A percentile compares a stretch with the other conserved stretches of the same genome.
Evolutionary conservation across 305 asterid species (phyloP).

Genomic region (Rubia balearica): DNA sequence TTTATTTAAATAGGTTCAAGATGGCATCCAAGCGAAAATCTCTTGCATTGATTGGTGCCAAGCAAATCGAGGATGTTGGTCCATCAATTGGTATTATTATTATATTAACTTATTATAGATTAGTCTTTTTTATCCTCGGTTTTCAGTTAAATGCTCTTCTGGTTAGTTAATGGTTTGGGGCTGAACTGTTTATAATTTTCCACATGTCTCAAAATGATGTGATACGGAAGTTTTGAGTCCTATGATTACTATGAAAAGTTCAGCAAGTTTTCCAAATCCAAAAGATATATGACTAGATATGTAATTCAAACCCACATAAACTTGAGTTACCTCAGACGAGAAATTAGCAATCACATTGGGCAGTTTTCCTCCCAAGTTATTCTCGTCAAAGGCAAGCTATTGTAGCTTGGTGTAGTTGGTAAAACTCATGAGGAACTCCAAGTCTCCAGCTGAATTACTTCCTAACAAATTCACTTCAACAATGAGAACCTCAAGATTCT

Average conservation of each 20-base stretch:
- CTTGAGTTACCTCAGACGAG: background rate
- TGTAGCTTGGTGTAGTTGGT: background rate
- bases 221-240: background rate
- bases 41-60: no score
- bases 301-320: background rate
- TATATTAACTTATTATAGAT: no score
- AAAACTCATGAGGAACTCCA: background rate
- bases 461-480: background rate
- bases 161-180: no score
- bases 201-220: no score
- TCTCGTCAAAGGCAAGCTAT: background rate
- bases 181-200: no score
- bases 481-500: background rate
- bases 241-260: background rate
- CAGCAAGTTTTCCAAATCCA: background rate
- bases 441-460: background rate
- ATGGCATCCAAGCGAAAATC: no score
- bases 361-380: conserved; percentile 14
- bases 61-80: no score
- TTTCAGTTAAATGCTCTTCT: no score
- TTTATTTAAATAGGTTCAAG: no score
- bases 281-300: no score
- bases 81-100: no score
- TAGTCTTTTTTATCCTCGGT: no score
- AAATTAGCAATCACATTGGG: background rate